These are phyloP conservation scores for Phytophthora crassamura DNA, from an alignment of 352 stramenopile genomes.

Conservation along the genomic window DNA sequence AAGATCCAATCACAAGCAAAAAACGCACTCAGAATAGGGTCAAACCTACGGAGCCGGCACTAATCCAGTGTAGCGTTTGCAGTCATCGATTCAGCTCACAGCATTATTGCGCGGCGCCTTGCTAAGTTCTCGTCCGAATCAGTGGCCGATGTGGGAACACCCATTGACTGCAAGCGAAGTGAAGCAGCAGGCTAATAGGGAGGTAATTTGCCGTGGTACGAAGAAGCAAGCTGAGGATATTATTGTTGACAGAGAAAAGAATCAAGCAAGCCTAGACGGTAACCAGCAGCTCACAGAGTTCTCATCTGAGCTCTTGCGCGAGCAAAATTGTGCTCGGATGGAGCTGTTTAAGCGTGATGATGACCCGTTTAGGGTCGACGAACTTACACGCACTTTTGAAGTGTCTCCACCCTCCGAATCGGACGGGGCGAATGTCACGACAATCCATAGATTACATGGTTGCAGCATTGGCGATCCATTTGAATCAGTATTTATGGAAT, in stretches of 20 bases:
- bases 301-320: background rate
- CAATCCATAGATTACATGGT: conserved; percentile 2
- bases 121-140: background rate
- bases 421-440: background rate
- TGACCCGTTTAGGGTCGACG: background rate
- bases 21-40: background rate
- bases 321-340: background rate
- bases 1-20: background rate
- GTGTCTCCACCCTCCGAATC: background rate
- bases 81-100: conserved; percentile 1
- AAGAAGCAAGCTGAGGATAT: background rate
- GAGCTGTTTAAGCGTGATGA: background rate
- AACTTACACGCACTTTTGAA: conserved; percentile 1
- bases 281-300: background rate
- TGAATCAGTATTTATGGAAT: conserved; percentile 5
- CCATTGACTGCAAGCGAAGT: background rate
- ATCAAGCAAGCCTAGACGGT: background rate
- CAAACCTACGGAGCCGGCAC: background rate
- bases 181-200: background rate
- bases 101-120: background rate
- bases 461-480: background rate
- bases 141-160: background rate
- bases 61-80: background rate
- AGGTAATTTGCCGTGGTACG: background rate
- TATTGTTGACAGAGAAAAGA: background rate